phyloP scores from a whole-genome alignment of 148 eudicot species.

The Vaccinium vitisidaea region DNA sequence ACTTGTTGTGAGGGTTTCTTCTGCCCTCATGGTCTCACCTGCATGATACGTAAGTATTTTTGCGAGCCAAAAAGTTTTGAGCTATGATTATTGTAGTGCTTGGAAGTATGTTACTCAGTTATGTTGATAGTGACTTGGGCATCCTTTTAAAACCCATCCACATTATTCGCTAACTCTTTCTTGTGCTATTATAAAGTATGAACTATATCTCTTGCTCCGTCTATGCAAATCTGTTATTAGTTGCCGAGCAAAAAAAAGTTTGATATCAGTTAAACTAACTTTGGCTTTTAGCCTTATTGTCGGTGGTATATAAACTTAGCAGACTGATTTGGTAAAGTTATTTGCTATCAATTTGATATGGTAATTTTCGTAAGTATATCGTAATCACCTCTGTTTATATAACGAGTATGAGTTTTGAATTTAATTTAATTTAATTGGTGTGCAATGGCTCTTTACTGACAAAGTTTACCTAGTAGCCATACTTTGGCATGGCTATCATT shows the following conservation, averaged over 20 bases:
- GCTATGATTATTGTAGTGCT: neutral
- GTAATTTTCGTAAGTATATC: neutral
- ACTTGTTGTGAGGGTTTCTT: slow-evolving; percentile 90
- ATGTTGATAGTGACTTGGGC: neutral
- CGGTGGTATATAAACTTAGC: neutral
- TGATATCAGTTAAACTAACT: neutral
- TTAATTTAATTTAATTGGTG: slow-evolving; percentile 1
- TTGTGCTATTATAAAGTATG: neutral
- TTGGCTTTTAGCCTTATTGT: neutral
- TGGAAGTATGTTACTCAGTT: neutral
- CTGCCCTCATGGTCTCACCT: slow-evolving; percentile 78
- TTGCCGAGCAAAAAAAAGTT: neutral
- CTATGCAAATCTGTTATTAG: neutral
- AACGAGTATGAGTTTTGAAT: neutral
- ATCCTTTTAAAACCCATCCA: neutral
- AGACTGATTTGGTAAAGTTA: neutral
- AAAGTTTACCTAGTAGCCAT: neutral
- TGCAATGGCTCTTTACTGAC: neutral
- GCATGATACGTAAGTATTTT: slow-evolving; percentile 81
- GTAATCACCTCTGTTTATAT: neutral
- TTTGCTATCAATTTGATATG: neutral
- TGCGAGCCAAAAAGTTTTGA: neutral
- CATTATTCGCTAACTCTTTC: neutral
- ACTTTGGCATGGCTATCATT: neutral
- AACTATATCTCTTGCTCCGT: neutral